phyloP scores from a whole-genome alignment of 2,329 filamentous ascomycete species.

The Talaromyces sp. region DNA sequence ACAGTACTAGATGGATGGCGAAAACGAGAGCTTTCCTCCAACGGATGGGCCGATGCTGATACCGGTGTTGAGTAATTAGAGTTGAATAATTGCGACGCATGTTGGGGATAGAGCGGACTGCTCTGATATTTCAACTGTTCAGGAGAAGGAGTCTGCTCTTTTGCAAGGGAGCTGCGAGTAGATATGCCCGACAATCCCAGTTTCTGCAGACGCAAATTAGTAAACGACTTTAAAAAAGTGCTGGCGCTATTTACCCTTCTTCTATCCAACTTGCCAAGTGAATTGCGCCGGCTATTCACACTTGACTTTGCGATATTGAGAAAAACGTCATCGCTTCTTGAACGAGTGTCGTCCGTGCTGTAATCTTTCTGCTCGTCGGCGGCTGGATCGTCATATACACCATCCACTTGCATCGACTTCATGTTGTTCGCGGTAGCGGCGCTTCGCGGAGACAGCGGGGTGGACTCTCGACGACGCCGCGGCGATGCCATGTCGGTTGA shows the following conservation, averaged over 20 bases:
- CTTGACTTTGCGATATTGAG: conserved; percentile 44
- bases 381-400: background rate
- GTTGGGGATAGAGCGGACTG: conserved; percentile 16
- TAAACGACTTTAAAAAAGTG: background rate
- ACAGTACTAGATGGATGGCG: conserved; percentile 30
- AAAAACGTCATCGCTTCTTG: conserved; percentile 43
- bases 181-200: conserved; percentile 12
- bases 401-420: conserved; percentile 23
- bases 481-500: conserved; percentile 4
- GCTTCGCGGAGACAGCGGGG: conserved; percentile 11
- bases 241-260: conserved; percentile 30
- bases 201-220: conserved; percentile 13
- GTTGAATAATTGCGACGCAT: conserved; percentile 7
- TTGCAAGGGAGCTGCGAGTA: conserved; percentile 13
- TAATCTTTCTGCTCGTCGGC: conserved; percentile 27
- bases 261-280: conserved; percentile 34
- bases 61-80: conserved; percentile 25
- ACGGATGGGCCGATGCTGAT: conserved; percentile 35
- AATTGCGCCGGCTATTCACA: conserved; percentile 31
- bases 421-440: conserved; percentile 24
- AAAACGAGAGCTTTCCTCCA: conserved; percentile 33
- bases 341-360: conserved; percentile 33
- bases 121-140: conserved; percentile 20
- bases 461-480: conserved; percentile 24
- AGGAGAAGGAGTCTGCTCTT: conserved; percentile 15